Percentiles rank a stretch among this genome's conserved stretches.
phyloP scores from a whole-genome alignment of 345 rosid genomes.

The Lepidium sativum region DNA sequence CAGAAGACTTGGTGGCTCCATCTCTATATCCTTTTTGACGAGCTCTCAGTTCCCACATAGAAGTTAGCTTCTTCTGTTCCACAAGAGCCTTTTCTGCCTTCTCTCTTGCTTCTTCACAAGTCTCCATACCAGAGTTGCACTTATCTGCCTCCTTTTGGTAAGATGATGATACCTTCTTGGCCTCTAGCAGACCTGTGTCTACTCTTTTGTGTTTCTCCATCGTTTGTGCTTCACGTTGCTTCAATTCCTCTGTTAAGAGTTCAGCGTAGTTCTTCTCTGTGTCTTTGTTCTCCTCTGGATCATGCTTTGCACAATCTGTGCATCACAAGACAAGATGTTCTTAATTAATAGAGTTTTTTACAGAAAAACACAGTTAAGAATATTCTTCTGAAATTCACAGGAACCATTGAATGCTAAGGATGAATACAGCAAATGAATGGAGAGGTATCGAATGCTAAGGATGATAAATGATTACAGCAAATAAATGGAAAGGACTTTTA shows the following conservation, averaged over 20 bases:
- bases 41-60: slow-evolving; percentile 76
- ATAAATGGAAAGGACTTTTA: not conserved
- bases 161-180: slow-evolving; percentile 84
- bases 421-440: too few species aligned
- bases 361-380: not conserved
- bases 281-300: slow-evolving; percentile 77
- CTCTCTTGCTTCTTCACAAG: slow-evolving; percentile 95
- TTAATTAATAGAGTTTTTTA: too few species aligned
- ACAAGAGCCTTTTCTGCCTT: slow-evolving; percentile 61
- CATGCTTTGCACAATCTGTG: slow-evolving; percentile 74
- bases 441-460: too few species aligned
- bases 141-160: slow-evolving; percentile 98
- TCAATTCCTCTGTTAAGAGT: slow-evolving; percentile 72
- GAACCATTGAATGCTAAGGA: not conserved
- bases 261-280: slow-evolving; percentile 75
- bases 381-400: not conserved
- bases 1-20: slow-evolving; percentile 35
- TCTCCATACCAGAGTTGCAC: slow-evolving; percentile 96
- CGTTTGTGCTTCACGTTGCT: slow-evolving; percentile 69
- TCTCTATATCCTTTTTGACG: slow-evolving; percentile 86
- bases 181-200: slow-evolving; percentile 76
- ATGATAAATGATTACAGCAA: not conserved
- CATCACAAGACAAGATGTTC: too few species aligned
- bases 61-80: slow-evolving; percentile 68
- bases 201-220: slow-evolving; percentile 68